Conservation (phyloP, 495 filamentous ascomycete species). For the Penicillium soppii region DNA sequence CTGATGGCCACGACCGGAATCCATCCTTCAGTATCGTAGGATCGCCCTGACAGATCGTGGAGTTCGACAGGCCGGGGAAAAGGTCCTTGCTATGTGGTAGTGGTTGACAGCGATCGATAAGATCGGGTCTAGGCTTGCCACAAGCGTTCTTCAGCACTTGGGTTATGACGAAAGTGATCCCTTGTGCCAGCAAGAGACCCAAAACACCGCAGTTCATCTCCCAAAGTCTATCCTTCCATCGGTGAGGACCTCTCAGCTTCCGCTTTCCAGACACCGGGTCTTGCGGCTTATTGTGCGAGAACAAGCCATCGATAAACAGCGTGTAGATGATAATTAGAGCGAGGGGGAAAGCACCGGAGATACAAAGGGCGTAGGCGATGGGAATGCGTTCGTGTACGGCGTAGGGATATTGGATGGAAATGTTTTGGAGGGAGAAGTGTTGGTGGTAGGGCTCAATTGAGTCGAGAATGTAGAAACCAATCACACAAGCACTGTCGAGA, state of each 20-base stretch:
- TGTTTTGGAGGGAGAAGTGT: slow-evolving; percentile 58
- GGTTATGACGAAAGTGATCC: slow-evolving; percentile 71
- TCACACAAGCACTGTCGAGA: slow-evolving; percentile 42
- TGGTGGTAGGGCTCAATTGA: slow-evolving; percentile 57
- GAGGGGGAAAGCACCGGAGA: slow-evolving; percentile 58
- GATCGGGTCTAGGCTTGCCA: slow-evolving; percentile 81
- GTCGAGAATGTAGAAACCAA: slow-evolving; percentile 55
- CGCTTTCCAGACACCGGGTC: slow-evolving; percentile 38
- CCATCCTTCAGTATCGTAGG: slow-evolving; percentile 71
- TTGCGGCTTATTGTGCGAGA: slow-evolving; percentile 59
- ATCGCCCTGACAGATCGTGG: slow-evolving; percentile 68
- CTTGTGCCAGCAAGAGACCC: slow-evolving; percentile 67
- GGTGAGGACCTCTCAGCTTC: slow-evolving; percentile 64
- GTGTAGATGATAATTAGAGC: slow-evolving; percentile 69
- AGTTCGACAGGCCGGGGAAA: slow-evolving; percentile 57
- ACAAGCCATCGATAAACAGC: slow-evolving; percentile 68
- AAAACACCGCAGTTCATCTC: slow-evolving; percentile 80
- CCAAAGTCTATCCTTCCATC: slow-evolving; percentile 68
- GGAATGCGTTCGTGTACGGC: slow-evolving; percentile 72
- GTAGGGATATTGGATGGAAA: slow-evolving; percentile 69
- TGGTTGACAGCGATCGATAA: slow-evolving; percentile 69
- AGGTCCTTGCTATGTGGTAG: slow-evolving; percentile 34
- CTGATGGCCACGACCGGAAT: slow-evolving; percentile 82
- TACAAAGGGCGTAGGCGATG: slow-evolving; percentile 53
- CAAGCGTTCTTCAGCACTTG: slow-evolving; percentile 83